phyloP scores from a whole-genome alignment of 2,329 filamentous ascomycete species.

The Juglanconis juglandina region DNA sequence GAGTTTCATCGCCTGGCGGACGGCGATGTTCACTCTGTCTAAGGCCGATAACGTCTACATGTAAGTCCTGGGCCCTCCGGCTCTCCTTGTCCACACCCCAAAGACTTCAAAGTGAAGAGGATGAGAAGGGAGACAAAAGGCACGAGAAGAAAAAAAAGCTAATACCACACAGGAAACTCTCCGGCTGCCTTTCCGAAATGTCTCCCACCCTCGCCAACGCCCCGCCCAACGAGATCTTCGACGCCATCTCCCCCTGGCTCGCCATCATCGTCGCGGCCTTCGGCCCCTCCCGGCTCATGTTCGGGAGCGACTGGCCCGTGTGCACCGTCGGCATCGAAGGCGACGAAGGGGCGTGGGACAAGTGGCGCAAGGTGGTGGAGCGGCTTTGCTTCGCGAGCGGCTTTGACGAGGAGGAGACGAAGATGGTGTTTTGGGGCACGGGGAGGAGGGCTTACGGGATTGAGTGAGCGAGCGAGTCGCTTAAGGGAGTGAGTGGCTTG shows the following conservation, averaged over 20 bases:
- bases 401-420: conserved; percentile 58
- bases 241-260: conserved; percentile 66
- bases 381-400: conserved; percentile 61
- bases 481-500: too few species aligned
- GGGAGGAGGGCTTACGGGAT: conserved; percentile 67
- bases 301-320: conserved; percentile 91
- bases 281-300: conserved; percentile 72
- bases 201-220: conserved; percentile 49
- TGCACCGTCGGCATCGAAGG: conserved; percentile 61
- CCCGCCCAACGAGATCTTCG: conserved; percentile 55
- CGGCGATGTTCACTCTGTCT: conserved; percentile 64
- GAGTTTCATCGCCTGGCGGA: conserved; percentile 66
- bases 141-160: neutral
- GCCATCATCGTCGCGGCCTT: conserved; percentile 70
- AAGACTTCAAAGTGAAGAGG: too few species aligned
- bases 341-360: conserved; percentile 59
- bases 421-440: conserved; percentile 69
- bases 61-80: conserved; percentile 63
- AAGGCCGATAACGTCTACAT: conserved; percentile 69
- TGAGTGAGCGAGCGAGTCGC: neutral
- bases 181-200: conserved; percentile 77
- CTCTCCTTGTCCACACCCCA: too few species aligned
- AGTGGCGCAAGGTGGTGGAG: conserved; percentile 72
- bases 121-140: too few species aligned
- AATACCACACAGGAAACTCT: conserved; percentile 11